phyloP scores from a whole-genome alignment of 2,329 filamentous ascomycete species.

The Akanthomyces dipterigenus region DNA sequence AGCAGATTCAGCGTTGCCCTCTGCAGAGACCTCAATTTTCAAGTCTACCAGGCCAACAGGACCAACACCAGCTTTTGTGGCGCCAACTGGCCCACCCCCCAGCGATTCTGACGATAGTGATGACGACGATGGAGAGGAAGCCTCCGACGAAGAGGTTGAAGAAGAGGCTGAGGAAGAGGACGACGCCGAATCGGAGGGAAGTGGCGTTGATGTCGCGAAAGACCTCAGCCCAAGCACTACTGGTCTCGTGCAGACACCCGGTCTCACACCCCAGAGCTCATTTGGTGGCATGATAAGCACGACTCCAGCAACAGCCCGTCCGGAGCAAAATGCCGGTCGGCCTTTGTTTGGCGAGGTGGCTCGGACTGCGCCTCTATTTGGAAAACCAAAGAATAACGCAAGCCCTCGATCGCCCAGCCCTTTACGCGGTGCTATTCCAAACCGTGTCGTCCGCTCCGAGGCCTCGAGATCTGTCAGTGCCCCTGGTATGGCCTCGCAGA shows the following conservation, averaged over 20 bases:
- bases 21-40: slow-evolving; percentile 1
- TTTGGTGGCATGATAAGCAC: slow-evolving; percentile 44
- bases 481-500: slow-evolving; percentile 50
- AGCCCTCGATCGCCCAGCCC: slow-evolving; percentile 70
- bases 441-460: slow-evolving; percentile 42
- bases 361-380: slow-evolving; percentile 45
- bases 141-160: slow-evolving; percentile 33
- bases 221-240: slow-evolving; percentile 50
- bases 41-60: slow-evolving; percentile 9
- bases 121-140: slow-evolving; percentile 32
- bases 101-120: slow-evolving; percentile 18
- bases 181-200: slow-evolving; percentile 48
- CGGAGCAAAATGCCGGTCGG: slow-evolving; percentile 37
- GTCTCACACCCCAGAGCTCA: slow-evolving; percentile 52
- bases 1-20: neutral
- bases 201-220: slow-evolving; percentile 58
- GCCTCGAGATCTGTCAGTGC: slow-evolving; percentile 52
- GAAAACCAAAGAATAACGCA: slow-evolving; percentile 41
- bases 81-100: slow-evolving; percentile 25
- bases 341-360: slow-evolving; percentile 49
- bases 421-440: slow-evolving; percentile 51
- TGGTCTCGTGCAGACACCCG: slow-evolving; percentile 38
- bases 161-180: slow-evolving; percentile 37
- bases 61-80: slow-evolving; percentile 8
- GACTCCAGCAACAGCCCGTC: slow-evolving; percentile 23